Evolutionary conservation across 75 land plant species (phyloP).

Genomic region (Isoetes taiwanensis): DNA sequence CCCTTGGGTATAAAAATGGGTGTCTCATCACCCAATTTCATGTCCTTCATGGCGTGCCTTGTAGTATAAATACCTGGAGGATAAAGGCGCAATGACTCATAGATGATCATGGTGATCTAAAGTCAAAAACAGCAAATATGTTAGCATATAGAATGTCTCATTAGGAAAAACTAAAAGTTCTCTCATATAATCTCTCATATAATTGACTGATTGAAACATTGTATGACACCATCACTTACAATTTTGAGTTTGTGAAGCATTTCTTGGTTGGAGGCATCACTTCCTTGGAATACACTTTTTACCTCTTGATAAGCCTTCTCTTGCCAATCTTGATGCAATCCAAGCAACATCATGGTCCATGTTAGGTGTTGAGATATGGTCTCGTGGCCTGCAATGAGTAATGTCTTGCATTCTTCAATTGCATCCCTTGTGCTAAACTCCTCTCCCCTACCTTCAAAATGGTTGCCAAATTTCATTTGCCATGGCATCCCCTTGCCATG

Average conservation of each 20-base stretch:
- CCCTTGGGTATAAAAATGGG: background rate
- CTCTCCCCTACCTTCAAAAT: background rate
- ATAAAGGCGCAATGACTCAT: constrained; percentile 4
- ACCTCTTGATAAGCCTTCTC: background rate
- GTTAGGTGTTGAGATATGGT: background rate
- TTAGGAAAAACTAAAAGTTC: too few relatives aligned
- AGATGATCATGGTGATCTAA: background rate
- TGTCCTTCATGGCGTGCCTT: background rate
- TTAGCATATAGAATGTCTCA: too few relatives aligned
- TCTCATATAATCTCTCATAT: too few relatives aligned
- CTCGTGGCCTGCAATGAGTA: constrained; percentile 3
- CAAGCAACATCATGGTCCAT: constrained; percentile 5
- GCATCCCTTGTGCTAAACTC: background rate
- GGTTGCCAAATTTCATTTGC: background rate
- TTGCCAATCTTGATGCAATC: background rate
- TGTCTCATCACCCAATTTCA: constrained; percentile 1
- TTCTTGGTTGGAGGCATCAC: constrained; percentile 3
- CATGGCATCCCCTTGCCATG: background rate
- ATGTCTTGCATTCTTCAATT: constrained; percentile 2
- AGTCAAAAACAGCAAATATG: background rate
- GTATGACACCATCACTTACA: too few relatives aligned
- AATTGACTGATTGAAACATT: too few relatives aligned
- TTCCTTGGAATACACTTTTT: background rate
- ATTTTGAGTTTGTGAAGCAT: background rate
- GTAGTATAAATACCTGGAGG: background rate